Evolutionary conservation across 495 filamentous ascomycete genomes (phyloP).

Genomic region (Tuber melanosporum): DNA sequence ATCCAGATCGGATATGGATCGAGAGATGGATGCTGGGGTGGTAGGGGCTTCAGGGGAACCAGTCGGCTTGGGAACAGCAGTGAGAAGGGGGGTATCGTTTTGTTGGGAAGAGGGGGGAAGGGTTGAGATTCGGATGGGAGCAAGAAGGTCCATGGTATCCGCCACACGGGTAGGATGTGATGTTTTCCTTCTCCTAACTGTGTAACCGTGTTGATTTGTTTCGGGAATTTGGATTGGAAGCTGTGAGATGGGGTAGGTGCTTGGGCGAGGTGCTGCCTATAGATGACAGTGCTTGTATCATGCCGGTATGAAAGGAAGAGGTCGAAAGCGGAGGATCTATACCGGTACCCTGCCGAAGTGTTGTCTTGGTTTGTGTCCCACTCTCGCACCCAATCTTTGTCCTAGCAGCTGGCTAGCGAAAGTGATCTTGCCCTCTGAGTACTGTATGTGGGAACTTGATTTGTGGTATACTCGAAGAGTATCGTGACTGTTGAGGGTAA

Average conservation of each 20-base stretch:
- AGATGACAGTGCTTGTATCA: background rate
- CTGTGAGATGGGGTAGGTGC: background rate
- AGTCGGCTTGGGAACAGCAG: conserved; percentile 1
- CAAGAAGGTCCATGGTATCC: background rate
- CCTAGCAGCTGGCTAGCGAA: background rate
- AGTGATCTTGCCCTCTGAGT: background rate
- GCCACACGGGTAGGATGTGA: background rate
- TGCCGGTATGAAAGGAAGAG: background rate
- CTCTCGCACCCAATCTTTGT: background rate
- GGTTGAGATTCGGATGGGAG: background rate
- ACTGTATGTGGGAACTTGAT: background rate
- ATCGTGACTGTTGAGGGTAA: background rate
- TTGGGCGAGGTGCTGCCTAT: background rate
- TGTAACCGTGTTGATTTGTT: background rate
- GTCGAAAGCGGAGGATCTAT: background rate
- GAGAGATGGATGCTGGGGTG: conserved; percentile 5
- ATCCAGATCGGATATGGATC: conserved; percentile 20
- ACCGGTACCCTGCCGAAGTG: background rate
- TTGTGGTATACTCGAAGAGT: background rate
- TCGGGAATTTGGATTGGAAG: background rate
- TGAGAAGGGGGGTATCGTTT: conserved; percentile 2
- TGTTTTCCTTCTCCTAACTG: background rate
- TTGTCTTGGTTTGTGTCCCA: background rate
- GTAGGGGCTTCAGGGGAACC: conserved; percentile 1
- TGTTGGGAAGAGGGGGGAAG: background rate